Conservation (phyloP, 208 protist species). For the Acanthamoeba triangularis region DNA sequence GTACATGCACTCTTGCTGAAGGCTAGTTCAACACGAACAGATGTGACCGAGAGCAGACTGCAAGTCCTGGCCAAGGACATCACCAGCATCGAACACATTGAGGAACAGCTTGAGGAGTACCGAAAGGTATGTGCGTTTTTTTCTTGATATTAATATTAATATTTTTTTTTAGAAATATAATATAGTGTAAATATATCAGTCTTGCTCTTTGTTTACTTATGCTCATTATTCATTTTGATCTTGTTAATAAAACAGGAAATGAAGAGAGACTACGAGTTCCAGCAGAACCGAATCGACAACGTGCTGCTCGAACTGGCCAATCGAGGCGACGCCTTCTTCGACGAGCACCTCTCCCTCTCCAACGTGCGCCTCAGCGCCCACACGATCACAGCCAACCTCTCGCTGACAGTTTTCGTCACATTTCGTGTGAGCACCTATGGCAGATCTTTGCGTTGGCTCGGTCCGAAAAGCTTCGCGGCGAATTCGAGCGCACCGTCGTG, state of each 20-base stretch:
- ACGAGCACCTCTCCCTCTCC: slow-evolving; percentile 64
- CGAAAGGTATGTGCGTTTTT: background rate
- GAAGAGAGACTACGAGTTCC: slow-evolving; percentile 70
- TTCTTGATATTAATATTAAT: too few relatives aligned
- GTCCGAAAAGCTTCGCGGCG: slow-evolving; percentile 43
- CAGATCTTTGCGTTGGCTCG: background rate
- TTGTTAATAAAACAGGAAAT: slow-evolving; percentile 43
- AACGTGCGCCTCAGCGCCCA: slow-evolving; percentile 16
- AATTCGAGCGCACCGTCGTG: slow-evolving; percentile 68
- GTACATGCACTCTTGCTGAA: background rate
- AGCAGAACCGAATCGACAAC: slow-evolving; percentile 79
- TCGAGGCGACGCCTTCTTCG: slow-evolving; percentile 78
- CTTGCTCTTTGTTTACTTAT: too few relatives aligned
- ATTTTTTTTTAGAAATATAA: too few relatives aligned
- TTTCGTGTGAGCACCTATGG: too few relatives aligned
- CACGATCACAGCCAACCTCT: background rate
- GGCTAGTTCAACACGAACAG: background rate
- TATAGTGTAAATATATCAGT: too few relatives aligned
- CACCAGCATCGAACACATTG: slow-evolving; percentile 34
- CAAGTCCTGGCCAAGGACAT: slow-evolving; percentile 49
- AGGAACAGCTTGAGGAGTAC: slow-evolving; percentile 49
- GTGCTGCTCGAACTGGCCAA: slow-evolving; percentile 78
- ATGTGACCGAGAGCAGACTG: background rate
- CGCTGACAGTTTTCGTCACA: background rate
- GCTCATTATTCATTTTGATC: background rate